phyloP scores from a whole-genome alignment of 352 stramenopile species.

The Phytophthora pluvialis region DNA sequence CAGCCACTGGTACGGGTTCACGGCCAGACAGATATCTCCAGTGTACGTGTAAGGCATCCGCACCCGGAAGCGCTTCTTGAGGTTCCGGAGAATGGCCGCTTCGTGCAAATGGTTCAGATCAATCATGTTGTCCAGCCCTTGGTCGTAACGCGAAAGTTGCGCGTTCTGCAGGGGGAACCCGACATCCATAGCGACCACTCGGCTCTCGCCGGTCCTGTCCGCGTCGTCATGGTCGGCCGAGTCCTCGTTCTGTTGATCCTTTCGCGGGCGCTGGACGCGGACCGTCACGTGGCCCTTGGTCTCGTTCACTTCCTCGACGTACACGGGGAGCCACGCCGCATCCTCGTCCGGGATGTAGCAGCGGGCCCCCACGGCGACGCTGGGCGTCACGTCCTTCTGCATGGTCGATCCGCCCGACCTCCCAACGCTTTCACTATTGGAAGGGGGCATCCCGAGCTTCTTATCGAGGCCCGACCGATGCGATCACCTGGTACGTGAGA shows the following conservation, averaged over 20 bases:
- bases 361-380: conserved; percentile 60
- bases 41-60: conserved; percentile 95
- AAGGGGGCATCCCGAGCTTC: conserved; percentile 24
- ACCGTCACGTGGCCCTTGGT: conserved; percentile 50
- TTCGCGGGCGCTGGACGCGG: conserved; percentile 38
- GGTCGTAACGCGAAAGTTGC: conserved; percentile 20
- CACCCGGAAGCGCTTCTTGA: conserved; percentile 79
- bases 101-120: conserved; percentile 89
- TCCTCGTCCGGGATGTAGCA: conserved; percentile 80
- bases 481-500: conserved; percentile 11
- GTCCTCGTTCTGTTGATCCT: conserved; percentile 39
- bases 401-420: conserved; percentile 7
- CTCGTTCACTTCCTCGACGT: conserved; percentile 69
- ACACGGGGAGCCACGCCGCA: conserved; percentile 74
- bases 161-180: conserved; percentile 77
- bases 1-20: conserved; percentile 96
- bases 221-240: conserved; percentile 29
- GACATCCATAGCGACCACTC: conserved; percentile 45
- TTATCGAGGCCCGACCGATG: background rate
- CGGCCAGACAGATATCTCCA: conserved; percentile 95
- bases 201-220: conserved; percentile 28
- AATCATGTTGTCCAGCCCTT: conserved; percentile 80
- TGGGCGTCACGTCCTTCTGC: conserved; percentile 31
- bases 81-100: conserved; percentile 91
- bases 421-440: conserved; percentile 25